These are phyloP conservation scores for Daldinia childiae DNA, from an alignment of 495 filamentous ascomycete species.

Conservation along the genomic window DNA sequence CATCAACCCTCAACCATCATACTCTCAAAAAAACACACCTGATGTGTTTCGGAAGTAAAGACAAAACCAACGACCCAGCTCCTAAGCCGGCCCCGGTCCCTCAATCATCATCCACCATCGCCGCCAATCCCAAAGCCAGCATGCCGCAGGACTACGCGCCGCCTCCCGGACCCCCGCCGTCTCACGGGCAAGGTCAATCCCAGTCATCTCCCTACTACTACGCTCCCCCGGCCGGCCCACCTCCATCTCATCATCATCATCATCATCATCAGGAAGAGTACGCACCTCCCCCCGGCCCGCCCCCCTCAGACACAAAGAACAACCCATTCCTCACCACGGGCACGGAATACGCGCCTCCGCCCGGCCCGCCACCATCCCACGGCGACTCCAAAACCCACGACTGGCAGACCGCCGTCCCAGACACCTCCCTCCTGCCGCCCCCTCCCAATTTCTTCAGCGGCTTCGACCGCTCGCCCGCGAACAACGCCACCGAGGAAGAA, in stretches of 20 bases:
- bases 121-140: conserved; percentile 36
- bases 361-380: conserved; percentile 48
- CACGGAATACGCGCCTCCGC: conserved; percentile 41
- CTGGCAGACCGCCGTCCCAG: conserved; percentile 81
- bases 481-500: conserved; percentile 76
- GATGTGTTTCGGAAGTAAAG: conserved; percentile 59
- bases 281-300: conserved; percentile 50
- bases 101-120: conserved; percentile 40
- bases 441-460: conserved; percentile 73
- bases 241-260: conserved; percentile 47
- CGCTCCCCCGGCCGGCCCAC: conserved; percentile 47
- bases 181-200: conserved; percentile 25
- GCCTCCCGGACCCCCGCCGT: conserved; percentile 52
- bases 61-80: conserved; percentile 45
- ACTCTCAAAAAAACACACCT: background rate
- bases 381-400: conserved; percentile 61
- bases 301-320: conserved; percentile 19
- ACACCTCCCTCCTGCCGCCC: conserved; percentile 82
- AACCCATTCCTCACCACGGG: conserved; percentile 36
- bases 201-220: conserved; percentile 16
- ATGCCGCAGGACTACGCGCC: conserved; percentile 41
- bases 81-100: conserved; percentile 44
- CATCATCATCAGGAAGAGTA: conserved; percentile 45
- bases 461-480: conserved; percentile 71
- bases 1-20: background rate